These are phyloP conservation scores for Linanthus parryae DNA, from an alignment of 148 eudicot species.

Conservation along the genomic window DNA sequence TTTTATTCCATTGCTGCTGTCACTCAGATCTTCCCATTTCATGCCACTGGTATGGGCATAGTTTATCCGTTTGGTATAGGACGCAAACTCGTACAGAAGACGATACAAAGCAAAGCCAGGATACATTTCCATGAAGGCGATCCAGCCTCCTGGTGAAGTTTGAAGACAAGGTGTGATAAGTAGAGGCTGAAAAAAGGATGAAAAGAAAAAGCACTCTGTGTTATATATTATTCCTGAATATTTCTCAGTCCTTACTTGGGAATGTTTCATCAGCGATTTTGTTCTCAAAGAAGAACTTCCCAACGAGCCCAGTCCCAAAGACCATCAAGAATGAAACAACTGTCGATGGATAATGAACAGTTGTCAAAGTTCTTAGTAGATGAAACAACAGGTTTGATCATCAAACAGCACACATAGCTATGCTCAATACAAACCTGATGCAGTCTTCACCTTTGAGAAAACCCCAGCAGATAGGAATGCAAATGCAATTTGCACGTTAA, in stretches of 20 bases:
- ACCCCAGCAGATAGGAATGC: slow-evolving; percentile 13
- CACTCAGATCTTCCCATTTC: slow-evolving; percentile 58
- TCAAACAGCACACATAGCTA: too few relatives aligned
- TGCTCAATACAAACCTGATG: slow-evolving; percentile 78
- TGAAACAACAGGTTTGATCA: too few relatives aligned
- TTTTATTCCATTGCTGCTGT: slow-evolving; percentile 55
- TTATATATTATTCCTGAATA: too few relatives aligned
- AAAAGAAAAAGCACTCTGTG: too few relatives aligned
- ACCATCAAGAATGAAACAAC: slow-evolving; percentile 57
- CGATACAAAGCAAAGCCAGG: slow-evolving; percentile 70
- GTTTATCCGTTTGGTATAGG: slow-evolving; percentile 42
- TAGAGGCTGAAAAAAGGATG: too few relatives aligned
- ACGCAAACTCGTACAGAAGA: slow-evolving; percentile 61
- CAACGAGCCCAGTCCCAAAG: slow-evolving; percentile 63
- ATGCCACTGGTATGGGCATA: slow-evolving; percentile 55
- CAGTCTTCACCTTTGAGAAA: slow-evolving; percentile 18
- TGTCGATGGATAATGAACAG: too few relatives aligned
- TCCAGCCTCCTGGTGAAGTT: slow-evolving; percentile 51
- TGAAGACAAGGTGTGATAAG: too few relatives aligned
- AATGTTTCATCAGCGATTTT: not conserved
- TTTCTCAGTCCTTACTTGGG: too few relatives aligned
- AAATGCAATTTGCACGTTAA: slow-evolving; percentile 62
- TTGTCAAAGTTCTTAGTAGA: too few relatives aligned
- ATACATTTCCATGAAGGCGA: slow-evolving; percentile 65
- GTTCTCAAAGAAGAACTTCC: slow-evolving; percentile 40